Evolutionary conservation across 352 stramenopile species (phyloP), one percentile per base, ranked within the genome.

Genomic region (Phytophthora agathidicida): DNA sequence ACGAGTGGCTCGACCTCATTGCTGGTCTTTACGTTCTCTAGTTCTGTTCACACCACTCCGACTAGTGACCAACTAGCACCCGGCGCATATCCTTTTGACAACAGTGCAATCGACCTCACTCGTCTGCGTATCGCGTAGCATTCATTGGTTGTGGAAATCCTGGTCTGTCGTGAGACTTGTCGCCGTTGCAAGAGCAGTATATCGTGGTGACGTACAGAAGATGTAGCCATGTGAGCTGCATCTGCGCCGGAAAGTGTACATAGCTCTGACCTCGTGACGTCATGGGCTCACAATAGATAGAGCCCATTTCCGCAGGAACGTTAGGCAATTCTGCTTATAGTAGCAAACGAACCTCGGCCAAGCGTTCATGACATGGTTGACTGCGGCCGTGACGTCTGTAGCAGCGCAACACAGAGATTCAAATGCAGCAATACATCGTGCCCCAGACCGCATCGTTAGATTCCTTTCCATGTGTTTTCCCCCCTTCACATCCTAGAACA

Each of bases 61-160:
- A 65, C 59, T 20, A 45, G 23, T 2, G 41, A 54, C 19, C 45
- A 32, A 19, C 58, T 73, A 19, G 65, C 59, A 6, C 59, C 65
- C 16, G 65, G 65, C 9, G 65, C 60, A 10, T 70, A 70, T 13
- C 59, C 65, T 13, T 73, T 73, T 41, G 59, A 70, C 47, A 58
- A 65, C 19, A 68, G 42, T 36, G 52, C 65, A 42, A 58, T 70
- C 30, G 60, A 73, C 31, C 53, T 61, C 31, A 73, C 59, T 42
- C 65, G 36, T 17, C 42, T 73, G 24, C 58, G 65, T 44, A 73
- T 73, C 38, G 59, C 43, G 42, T 63, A 73, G 42, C 60, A 54
- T n/a, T n/a, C n/a, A n/a, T n/a, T n/a, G 38, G 16, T 19, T 22
- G 35, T 41, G 22, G 10, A 63, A 33, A 17, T 31, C 52, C 43